Base-by-base conservation (phyloP, 306 rosid genomes). In the Luffa aegyptiaca region DNA sequence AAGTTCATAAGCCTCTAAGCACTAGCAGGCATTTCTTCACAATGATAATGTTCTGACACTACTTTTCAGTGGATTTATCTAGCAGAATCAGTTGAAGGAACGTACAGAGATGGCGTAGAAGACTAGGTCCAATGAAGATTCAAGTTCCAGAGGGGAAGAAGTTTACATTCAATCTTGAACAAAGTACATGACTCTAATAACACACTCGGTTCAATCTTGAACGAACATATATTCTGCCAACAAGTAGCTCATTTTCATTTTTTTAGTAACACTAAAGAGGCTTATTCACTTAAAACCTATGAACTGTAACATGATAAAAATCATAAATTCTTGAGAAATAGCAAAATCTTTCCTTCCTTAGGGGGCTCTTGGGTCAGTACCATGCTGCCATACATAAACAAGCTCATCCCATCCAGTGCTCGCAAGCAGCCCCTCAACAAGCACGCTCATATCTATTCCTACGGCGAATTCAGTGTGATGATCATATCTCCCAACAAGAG, bases 321-420 rank as follows among this genome's bases (percentile, higher is more conserved):
- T 3, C 35, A 42, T 21, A 75, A 48, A 68, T 20, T 41, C 12
- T 18, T 1, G 59, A 58, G 36, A 31, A 33, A 11, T 21, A 17
- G 49, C 18, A 3, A 39, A 83, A 77, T 76, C 88, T 83, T 69
- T 42, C 80, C 81, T 79, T 82, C 66, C 58, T 80, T 63, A 95
- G 39, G 90, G 84, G 21, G 97, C 99, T 78, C 93, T 88, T 0
- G 97, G 99, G 20, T 95, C 99, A 20, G 94, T 91, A 14, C 97
- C 93, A 80, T 93, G 90, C 86, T 91, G 97, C 97, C 99, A 93
- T 39, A 92, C 97, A 48, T 91, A 95, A 56, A 83, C 99, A 72
- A 90, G 94, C 86, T 93, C 97, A 72, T 95, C 97, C 99, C 99
- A 95, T 1, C 97, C 97, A 1, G 97, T 90, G 55, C 97, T 95